A percentile compares a stretch with the other conserved stretches of the same genome.
These are phyloP conservation scores for Sequoia sempervirens DNA, from an alignment of 75 land plant species.

Conservation along the genomic window DNA sequence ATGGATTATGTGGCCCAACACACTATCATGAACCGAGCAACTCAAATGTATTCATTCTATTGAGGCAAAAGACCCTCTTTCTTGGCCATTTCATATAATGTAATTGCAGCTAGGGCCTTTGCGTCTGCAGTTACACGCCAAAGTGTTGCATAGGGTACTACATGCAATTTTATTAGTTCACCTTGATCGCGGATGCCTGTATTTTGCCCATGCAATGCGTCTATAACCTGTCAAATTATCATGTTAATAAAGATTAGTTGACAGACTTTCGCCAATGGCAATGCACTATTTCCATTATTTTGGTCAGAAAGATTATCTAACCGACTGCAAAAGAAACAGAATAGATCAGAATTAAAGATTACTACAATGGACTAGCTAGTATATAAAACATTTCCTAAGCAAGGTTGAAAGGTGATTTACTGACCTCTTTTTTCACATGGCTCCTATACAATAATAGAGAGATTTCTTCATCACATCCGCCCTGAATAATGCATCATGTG, in stretches of 20 bases:
- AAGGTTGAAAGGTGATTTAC: not conserved
- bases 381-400: not conserved
- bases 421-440: conserved; percentile 44
- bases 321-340: not conserved
- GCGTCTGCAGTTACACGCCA: conserved; percentile 89
- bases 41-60: conserved; percentile 23
- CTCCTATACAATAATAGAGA: conserved; percentile 65
- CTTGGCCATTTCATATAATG: conserved; percentile 87
- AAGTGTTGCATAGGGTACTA: conserved; percentile 74
- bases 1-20: not conserved
- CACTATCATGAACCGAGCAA: not conserved
- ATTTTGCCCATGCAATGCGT: conserved; percentile 71
- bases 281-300: not conserved
- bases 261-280: not conserved
- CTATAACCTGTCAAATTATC: conserved; percentile 31
- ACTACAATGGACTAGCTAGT: not conserved
- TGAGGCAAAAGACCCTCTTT: conserved; percentile 62
- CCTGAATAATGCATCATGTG: conserved; percentile 34
- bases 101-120: conserved; percentile 69
- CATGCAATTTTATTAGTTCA: conserved; percentile 83
- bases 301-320: not conserved
- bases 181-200: conserved; percentile 84
- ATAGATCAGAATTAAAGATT: not conserved
- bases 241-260: not conserved
- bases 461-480: conserved; percentile 93